Evolutionary conservation across 345 rosid genomes (phyloP).

Genomic region (Salix suchowensis): DNA sequence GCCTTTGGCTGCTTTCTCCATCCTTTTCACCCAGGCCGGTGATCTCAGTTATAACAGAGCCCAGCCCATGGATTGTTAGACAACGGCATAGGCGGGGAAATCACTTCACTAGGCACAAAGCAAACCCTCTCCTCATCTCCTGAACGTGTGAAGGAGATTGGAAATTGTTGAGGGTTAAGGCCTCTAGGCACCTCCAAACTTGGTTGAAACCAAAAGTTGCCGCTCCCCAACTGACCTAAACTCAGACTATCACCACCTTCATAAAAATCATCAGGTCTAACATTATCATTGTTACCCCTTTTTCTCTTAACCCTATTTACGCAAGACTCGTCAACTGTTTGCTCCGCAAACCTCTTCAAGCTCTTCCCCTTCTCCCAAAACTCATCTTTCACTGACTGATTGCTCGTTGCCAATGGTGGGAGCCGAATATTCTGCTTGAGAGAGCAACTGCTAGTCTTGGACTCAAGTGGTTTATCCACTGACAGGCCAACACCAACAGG

Average conservation of each 20-base stretch:
- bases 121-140: slow-evolving; percentile 66
- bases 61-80: slow-evolving; percentile 75
- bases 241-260: slow-evolving; percentile 46
- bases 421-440: slow-evolving; percentile 82
- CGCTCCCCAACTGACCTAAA: slow-evolving; percentile 41
- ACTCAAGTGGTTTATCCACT: slow-evolving; percentile 59
- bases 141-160: slow-evolving; percentile 67
- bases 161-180: slow-evolving; percentile 47
- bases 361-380: slow-evolving; percentile 70
- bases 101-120: slow-evolving; percentile 64
- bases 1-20: slow-evolving; percentile 52
- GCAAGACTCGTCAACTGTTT: slow-evolving; percentile 51
- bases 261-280: slow-evolving; percentile 10
- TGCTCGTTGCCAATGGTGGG: slow-evolving; percentile 74
- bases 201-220: slow-evolving; percentile 72
- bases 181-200: slow-evolving; percentile 33
- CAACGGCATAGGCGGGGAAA: slow-evolving; percentile 57
- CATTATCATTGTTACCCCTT: slow-evolving; percentile 35
- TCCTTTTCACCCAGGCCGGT: slow-evolving; percentile 65
- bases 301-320: slow-evolving; percentile 69
- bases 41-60: slow-evolving; percentile 67
- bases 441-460: slow-evolving; percentile 54
- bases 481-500: slow-evolving; percentile 64
- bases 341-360: slow-evolving; percentile 79
- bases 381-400: slow-evolving; percentile 43